phyloP scores from a whole-genome alignment of 371 early-diverging fungal species.

The Mucor velutinosus region DNA sequence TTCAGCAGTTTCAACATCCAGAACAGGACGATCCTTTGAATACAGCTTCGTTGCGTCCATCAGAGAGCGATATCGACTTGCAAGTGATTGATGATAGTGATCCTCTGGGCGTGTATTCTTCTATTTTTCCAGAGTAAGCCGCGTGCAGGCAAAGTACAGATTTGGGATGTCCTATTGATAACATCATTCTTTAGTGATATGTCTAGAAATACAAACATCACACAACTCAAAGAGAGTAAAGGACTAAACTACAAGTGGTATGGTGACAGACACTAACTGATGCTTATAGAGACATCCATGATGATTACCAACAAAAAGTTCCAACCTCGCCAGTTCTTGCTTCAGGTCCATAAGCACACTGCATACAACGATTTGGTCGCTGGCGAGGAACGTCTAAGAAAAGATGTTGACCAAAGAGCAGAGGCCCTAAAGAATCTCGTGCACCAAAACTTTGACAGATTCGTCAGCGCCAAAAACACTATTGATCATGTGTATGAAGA shows the following conservation, averaged over 20 bases:
- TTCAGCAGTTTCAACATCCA: slow-evolving; percentile 43
- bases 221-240: slow-evolving; percentile 53
- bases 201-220: slow-evolving; percentile 37
- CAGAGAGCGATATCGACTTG: slow-evolving; percentile 38
- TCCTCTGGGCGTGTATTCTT: slow-evolving; percentile 44
- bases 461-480: slow-evolving; percentile 93
- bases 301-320: slow-evolving; percentile 73
- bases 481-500: slow-evolving; percentile 94
- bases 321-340: slow-evolving; percentile 77
- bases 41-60: slow-evolving; percentile 12
- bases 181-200: slow-evolving; percentile 20
- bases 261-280: not conserved
- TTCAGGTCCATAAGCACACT: slow-evolving; percentile 83
- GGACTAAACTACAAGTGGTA: not conserved
- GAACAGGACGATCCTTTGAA: slow-evolving; percentile 18
- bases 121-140: slow-evolving; percentile 50
- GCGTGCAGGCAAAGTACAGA: not conserved
- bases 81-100: slow-evolving; percentile 46
- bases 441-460: slow-evolving; percentile 94
- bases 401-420: slow-evolving; percentile 78
- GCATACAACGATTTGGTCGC: slow-evolving; percentile 77
- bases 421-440: slow-evolving; percentile 88
- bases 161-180: not conserved
- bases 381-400: slow-evolving; percentile 74
- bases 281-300: slow-evolving; percentile 35